phyloP scores from a whole-genome alignment of 2,329 filamentous ascomycete genomes.

The Botryotinia convoluta region DNA sequence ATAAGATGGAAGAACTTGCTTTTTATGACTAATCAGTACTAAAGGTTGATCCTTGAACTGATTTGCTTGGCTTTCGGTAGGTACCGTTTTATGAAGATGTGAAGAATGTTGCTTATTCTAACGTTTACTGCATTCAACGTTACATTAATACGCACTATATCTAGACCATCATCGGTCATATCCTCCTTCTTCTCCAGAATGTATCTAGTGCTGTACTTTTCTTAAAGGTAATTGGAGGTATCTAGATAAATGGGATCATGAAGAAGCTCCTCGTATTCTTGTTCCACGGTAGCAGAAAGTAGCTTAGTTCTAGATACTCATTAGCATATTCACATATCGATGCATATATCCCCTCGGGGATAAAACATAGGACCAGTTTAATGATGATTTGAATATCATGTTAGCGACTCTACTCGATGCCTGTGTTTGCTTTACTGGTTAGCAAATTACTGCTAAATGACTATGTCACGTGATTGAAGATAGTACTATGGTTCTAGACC shows the following conservation, averaged over 20 bases:
- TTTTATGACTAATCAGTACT: background rate
- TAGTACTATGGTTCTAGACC: background rate
- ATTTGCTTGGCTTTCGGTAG: conserved; percentile 5
- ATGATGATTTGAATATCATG: background rate
- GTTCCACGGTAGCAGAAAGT: background rate
- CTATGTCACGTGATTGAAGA: background rate
- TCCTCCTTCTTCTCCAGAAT: background rate
- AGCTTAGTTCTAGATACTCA: background rate
- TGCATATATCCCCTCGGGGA: background rate
- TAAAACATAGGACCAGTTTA: background rate
- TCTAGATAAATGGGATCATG: background rate
- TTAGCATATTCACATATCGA: background rate
- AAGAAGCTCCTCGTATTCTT: background rate
- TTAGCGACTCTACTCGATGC: background rate
- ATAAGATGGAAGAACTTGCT: conserved; percentile 2
- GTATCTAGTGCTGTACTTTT: background rate
- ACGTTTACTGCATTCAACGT: background rate
- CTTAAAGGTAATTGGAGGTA: background rate
- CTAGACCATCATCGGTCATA: background rate
- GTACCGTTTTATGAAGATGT: background rate
- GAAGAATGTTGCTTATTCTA: background rate
- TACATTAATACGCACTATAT: background rate
- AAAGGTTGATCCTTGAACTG: background rate
- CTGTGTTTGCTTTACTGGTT: background rate
- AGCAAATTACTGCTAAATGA: background rate